Percentiles rank a stretch among this genome's conserved stretches.
These are phyloP conservation scores for Ophiostoma perfectum DNA, from an alignment of 2,329 filamentous ascomycete species.

Conservation along the genomic window DNA sequence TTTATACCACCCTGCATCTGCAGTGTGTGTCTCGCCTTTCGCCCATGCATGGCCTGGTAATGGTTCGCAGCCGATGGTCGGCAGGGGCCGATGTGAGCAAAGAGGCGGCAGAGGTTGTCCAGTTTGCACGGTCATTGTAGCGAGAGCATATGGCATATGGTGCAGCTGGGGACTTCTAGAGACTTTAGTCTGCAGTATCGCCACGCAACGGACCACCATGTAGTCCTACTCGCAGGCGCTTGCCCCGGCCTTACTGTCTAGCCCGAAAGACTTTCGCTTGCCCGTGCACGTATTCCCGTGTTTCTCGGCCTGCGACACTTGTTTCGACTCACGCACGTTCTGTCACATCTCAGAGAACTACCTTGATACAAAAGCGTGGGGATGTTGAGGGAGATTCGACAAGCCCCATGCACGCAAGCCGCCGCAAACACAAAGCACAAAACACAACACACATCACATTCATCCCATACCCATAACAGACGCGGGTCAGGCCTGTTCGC, in stretches of 20 bases:
- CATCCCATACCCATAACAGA: not conserved
- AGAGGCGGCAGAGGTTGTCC: too few relatives aligned
- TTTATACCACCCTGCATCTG: not conserved
- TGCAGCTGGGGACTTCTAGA: not conserved
- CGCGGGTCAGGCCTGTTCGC: not conserved
- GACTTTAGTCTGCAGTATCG: not conserved
- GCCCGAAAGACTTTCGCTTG: too few relatives aligned
- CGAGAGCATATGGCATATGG: not conserved
- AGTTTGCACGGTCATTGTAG: not conserved
- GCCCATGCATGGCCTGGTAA: not conserved
- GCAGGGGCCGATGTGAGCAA: not conserved
- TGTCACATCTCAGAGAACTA: slow-evolving; percentile 1
- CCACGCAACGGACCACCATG: not conserved
- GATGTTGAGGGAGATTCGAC: slow-evolving; percentile 11
- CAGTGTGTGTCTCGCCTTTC: not conserved
- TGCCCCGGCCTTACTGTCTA: too few relatives aligned
- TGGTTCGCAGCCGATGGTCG: slow-evolving; percentile 12
- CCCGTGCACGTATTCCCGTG: not conserved
- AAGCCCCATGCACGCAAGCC: slow-evolving; percentile 1
- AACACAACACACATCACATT: not conserved
- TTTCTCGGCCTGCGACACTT: not conserved
- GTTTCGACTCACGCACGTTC: not conserved
- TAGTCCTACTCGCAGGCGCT: too few relatives aligned
- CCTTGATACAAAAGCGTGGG: slow-evolving; percentile 5
- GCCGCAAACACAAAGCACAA: slow-evolving; percentile 2